These are phyloP conservation scores for Sporisorium exsertum DNA, from an alignment of 1,284 basidiomycete species.

Conservation along the genomic window DNA sequence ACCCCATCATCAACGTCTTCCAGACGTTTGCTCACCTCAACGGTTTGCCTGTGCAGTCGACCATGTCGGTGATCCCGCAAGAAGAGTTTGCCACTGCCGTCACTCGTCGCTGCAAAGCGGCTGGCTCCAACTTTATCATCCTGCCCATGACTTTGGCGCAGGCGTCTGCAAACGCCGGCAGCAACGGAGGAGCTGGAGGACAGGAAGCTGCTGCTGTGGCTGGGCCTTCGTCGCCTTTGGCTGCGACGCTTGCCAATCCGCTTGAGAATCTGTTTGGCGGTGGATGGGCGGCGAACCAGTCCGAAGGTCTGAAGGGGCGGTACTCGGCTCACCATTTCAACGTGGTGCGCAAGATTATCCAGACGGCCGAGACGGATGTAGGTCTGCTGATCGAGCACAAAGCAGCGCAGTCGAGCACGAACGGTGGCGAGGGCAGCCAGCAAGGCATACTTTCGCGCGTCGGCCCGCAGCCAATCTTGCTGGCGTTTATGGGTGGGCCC, in stretches of 20 bases:
- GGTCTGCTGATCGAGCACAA: slow-evolving; percentile 84
- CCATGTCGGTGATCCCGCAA: slow-evolving; percentile 77
- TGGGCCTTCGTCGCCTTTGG: slow-evolving; percentile 35
- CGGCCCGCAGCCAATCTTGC: slow-evolving; percentile 75
- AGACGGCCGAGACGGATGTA: slow-evolving; percentile 73
- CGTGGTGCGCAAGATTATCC: slow-evolving; percentile 83
- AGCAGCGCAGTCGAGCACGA: slow-evolving; percentile 61
- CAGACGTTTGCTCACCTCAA: slow-evolving; percentile 83
- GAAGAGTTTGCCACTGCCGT: slow-evolving; percentile 80
- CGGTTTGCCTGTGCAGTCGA: slow-evolving; percentile 75
- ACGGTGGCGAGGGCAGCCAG: neutral
- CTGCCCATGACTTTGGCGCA: slow-evolving; percentile 78
- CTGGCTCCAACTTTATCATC: slow-evolving; percentile 79
- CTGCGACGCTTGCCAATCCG: slow-evolving; percentile 52
- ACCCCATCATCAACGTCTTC: slow-evolving; percentile 84
- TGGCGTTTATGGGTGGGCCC: slow-evolving; percentile 91
- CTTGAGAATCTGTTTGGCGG: slow-evolving; percentile 59
- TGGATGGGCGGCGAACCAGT: slow-evolving; percentile 16
- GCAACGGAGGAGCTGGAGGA: neutral
- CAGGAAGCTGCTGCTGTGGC: slow-evolving; percentile 13
- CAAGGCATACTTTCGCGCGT: slow-evolving; percentile 25
- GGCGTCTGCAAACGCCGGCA: slow-evolving; percentile 4
- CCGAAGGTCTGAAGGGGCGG: slow-evolving; percentile 24
- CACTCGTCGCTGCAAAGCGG: slow-evolving; percentile 75
- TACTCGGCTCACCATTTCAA: slow-evolving; percentile 71